Percentiles rank a stretch among this genome's conserved stretches.
Conservation (phyloP, 164 flowering plant species). For the Berberis vulgaris region DNA sequence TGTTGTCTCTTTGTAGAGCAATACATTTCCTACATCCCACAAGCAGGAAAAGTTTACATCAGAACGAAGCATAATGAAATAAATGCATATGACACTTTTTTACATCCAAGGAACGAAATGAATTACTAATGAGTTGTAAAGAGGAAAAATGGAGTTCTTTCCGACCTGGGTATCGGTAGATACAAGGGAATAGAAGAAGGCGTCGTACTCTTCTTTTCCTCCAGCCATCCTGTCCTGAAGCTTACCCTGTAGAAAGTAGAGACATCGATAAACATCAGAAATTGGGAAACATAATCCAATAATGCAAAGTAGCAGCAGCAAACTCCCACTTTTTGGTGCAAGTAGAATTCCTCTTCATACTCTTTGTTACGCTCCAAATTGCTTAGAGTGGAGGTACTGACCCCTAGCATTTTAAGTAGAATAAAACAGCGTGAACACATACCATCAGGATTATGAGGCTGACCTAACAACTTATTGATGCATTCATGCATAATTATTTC, state of each 20-base stretch:
- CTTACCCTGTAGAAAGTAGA: slow-evolving; percentile 49
- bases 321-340: too few species aligned
- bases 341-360: too few species aligned
- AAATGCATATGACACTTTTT: too few species aligned
- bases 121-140: too few species aligned
- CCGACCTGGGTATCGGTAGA: slow-evolving; percentile 91
- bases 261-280: slow-evolving; percentile 3
- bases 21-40: slow-evolving; percentile 72
- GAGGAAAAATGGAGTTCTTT: too few species aligned
- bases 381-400: too few species aligned
- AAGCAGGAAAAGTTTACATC: neutral
- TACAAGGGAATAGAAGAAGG: slow-evolving; percentile 96
- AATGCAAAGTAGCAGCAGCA: too few species aligned
- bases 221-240: slow-evolving; percentile 87
- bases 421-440: slow-evolving; percentile 3
- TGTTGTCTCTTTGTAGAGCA: slow-evolving; percentile 96
- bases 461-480: slow-evolving; percentile 60
- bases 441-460: slow-evolving; percentile 41
- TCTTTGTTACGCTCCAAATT: too few species aligned
- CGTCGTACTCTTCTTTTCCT: slow-evolving; percentile 97
- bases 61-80: neutral
- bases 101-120: too few species aligned
- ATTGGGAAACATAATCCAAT: neutral
- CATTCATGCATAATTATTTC: slow-evolving; percentile 86
- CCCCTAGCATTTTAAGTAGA: too few species aligned